Evolutionary conservation across 148 eudicot genomes (phyloP).

Genomic region (Rhododendron simsii): DNA sequence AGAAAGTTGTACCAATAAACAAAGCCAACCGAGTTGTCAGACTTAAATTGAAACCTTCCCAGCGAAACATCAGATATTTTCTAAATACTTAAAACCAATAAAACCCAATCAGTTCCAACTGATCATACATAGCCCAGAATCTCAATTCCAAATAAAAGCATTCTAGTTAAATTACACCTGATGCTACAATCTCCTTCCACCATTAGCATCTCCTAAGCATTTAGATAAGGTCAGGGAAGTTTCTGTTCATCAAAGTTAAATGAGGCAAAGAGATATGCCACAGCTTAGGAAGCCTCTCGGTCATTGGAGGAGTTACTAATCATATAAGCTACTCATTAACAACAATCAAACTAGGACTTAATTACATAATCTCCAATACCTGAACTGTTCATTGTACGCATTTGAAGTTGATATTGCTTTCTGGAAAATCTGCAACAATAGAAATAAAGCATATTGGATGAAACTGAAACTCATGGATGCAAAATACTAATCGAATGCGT

Average conservation of each 20-base stretch:
- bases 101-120: not conserved
- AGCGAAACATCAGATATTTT: not conserved
- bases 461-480: not conserved
- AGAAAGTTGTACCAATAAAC: not conserved
- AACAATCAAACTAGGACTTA: not conserved
- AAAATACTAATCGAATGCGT: not conserved
- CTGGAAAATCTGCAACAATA: slow-evolving; percentile 79
- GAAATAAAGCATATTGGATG: not conserved
- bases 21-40: not conserved
- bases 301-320: not conserved
- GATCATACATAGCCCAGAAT: not conserved
- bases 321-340: not conserved
- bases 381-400: slow-evolving; percentile 92
- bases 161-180: not conserved
- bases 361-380: slow-evolving; percentile 29
- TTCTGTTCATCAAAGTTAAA: not conserved
- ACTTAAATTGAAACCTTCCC: not conserved
- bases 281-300: not conserved
- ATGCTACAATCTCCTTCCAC: not conserved
- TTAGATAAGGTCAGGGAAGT: not conserved
- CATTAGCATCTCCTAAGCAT: not conserved
- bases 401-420: slow-evolving; percentile 95
- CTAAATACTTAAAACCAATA: not conserved
- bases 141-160: not conserved
- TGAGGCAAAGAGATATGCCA: not conserved